Evolutionary conservation across 495 filamentous ascomycete genomes (phyloP), one percentile per base, ranked within the genome.

Genomic region (Thozetella sp.): DNA sequence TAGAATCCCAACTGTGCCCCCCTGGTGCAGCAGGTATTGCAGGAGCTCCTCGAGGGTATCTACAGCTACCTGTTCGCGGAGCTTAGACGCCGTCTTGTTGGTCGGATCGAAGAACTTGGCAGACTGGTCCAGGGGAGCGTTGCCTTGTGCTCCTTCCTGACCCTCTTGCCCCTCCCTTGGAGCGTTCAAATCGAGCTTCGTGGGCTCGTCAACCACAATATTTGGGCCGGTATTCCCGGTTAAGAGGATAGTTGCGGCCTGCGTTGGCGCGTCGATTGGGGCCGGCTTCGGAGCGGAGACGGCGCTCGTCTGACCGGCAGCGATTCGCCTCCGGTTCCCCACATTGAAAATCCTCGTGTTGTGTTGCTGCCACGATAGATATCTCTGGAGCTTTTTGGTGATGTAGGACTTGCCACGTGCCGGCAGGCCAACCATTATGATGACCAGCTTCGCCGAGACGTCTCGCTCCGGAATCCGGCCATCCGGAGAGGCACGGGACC

Each of bases 381-480:
- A 99, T 53, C 95, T 86, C 23, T 93, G 90, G 50, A 99, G 82
- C 79, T 99, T 99, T 81, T 97, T 97, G 55, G 94, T 97, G 65
- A 99, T 93, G 74, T 99, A 99, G 57, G 93, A 97, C 76, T 99
- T 99, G 55, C 95, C 95, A 60, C 95, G 79, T 1, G 95, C 95
- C 0, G 95, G 95, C 54, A 99, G 81, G 59, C 95, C 95, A 52
- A 99, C 95, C 95, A 99, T 99, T 66, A 98, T 89, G 68, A 99
- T 95, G 66, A 97, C 93, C 64, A 98, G 80, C 79, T 99, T 99
- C 19, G 94, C 87, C 22, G 93, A 95, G 52, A 99, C 87, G 81
- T 99, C 95, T 58, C 93, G 82, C 63, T 93, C 87, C 58, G 95
- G 87, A 60, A 99, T 99, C 53, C 89, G 85, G 57, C 95, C 95